phyloP scores from a whole-genome alignment of 176 grass and related monocot genomes.

The Otatea glauca region DNA sequence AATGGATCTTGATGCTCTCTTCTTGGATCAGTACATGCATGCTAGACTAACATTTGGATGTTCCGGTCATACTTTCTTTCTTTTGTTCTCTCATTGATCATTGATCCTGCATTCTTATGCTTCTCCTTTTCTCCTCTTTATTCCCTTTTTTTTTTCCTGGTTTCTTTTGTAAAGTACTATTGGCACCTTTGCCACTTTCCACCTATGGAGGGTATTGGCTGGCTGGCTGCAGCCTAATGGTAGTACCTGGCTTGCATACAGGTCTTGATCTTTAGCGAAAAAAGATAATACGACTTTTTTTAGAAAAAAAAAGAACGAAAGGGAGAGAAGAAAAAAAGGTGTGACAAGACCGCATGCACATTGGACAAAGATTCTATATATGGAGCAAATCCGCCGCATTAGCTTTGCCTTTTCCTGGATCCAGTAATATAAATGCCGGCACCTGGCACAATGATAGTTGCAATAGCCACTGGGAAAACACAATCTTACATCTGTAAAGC shows the following conservation, averaged over 20 bases:
- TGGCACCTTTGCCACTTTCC: neutral
- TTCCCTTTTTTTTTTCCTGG: neutral
- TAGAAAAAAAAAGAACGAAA: neutral
- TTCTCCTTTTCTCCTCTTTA: neutral
- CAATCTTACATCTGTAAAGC: conserved; percentile 30
- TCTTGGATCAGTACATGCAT: neutral
- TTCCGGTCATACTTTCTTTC: neutral
- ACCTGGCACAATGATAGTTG: conserved; percentile 42
- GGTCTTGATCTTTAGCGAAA: conserved; percentile 4
- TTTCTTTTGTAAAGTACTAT: neutral
- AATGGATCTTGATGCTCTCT: neutral
- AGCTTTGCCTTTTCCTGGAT: neutral
- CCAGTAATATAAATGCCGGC: conserved; percentile 6
- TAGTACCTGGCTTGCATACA: neutral
- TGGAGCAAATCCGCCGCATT: conserved; percentile 4
- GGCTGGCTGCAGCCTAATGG: neutral
- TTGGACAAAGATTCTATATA: conserved; percentile 23
- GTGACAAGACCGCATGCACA: conserved; percentile 1
- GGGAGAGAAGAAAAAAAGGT: neutral
- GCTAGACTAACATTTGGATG: neutral
- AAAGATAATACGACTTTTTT: neutral
- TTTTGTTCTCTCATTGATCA: neutral
- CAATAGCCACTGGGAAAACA: neutral
- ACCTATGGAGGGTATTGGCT: neutral
- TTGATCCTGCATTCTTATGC: neutral